A percentile compares a stretch with the other conserved stretches of the same genome.
Evolutionary conservation across 345 rosid species (phyloP).

Genomic region (Rhodamnia argentea): DNA sequence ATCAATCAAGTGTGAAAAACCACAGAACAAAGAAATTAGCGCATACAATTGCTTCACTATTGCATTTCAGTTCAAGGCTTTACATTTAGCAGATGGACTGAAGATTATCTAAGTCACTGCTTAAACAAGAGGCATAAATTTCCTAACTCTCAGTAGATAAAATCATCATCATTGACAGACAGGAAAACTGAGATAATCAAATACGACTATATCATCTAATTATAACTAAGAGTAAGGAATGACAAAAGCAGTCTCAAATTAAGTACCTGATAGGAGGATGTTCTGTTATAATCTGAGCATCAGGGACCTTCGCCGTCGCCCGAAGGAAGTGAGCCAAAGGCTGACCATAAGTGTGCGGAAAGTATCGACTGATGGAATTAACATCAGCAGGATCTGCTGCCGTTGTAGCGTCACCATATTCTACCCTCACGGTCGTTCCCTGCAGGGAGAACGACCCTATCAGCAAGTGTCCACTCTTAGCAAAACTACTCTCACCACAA

Average conservation of each 20-base stretch:
- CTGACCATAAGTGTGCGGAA: slow-evolving; percentile 80
- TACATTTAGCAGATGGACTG: background rate
- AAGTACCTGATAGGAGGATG: slow-evolving; percentile 67
- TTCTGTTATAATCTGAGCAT: slow-evolving; percentile 85
- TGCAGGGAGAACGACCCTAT: slow-evolving; percentile 10
- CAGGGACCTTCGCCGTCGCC: slow-evolving; percentile 72
- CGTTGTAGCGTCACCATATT: slow-evolving; percentile 75
- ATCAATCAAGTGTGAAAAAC: background rate
- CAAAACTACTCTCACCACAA: background rate
- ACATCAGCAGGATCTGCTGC: slow-evolving; percentile 59
- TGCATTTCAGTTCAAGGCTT: background rate
- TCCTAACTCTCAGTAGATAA: background rate
- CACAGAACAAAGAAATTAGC: background rate
- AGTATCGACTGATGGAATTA: slow-evolving; percentile 51
- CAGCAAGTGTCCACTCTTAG: background rate
- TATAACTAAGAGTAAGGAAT: background rate
- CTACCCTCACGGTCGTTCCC: slow-evolving; percentile 98
- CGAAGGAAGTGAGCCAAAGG: slow-evolving; percentile 95
- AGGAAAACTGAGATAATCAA: background rate
- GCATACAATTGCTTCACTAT: background rate
- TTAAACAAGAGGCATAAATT: background rate
- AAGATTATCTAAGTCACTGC: background rate
- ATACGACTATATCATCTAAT: background rate
- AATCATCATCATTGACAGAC: background rate
- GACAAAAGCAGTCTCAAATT: background rate